Conservation (phyloP, 2,329 filamentous ascomycete species). For the Trichoderma koningiopsis region DNA sequence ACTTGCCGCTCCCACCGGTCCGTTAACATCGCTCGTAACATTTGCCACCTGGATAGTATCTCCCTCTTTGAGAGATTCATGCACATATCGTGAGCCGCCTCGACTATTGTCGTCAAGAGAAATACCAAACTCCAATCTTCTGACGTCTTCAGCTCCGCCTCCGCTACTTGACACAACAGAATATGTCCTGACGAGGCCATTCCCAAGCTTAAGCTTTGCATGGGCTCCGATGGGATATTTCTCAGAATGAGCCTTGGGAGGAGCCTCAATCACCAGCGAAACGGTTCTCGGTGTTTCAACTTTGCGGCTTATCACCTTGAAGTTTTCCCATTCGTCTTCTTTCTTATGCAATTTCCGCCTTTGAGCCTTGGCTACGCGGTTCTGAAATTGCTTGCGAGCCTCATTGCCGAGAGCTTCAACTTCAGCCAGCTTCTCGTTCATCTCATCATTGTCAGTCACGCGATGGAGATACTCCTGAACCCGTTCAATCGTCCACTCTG, state of each 20-base stretch:
- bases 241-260: slow-evolving; percentile 39
- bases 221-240: slow-evolving; percentile 52
- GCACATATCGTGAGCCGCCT: slow-evolving; percentile 64
- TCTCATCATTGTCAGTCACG: slow-evolving; percentile 52
- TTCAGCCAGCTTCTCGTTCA: slow-evolving; percentile 54
- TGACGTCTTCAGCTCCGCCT: slow-evolving; percentile 36
- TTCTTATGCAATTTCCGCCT: slow-evolving; percentile 34
- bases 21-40: slow-evolving; percentile 52
- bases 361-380: slow-evolving; percentile 52
- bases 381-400: slow-evolving; percentile 50
- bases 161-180: slow-evolving; percentile 52
- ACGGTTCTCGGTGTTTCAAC: slow-evolving; percentile 53
- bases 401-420: slow-evolving; percentile 55
- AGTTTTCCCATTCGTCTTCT: slow-evolving; percentile 47
- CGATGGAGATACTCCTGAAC: slow-evolving; percentile 65
- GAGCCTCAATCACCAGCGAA: slow-evolving; percentile 55
- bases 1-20: slow-evolving; percentile 48
- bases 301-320: slow-evolving; percentile 52
- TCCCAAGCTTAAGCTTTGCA: slow-evolving; percentile 58
- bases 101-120: slow-evolving; percentile 57
- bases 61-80: slow-evolving; percentile 50
- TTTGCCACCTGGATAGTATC: slow-evolving; percentile 54
- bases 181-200: slow-evolving; percentile 60
- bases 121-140: slow-evolving; percentile 60
- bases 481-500: slow-evolving; percentile 63